Evolutionary conservation across 768 basidiomycete species (phyloP).

Genomic region (Cyclocybe aegerita): DNA sequence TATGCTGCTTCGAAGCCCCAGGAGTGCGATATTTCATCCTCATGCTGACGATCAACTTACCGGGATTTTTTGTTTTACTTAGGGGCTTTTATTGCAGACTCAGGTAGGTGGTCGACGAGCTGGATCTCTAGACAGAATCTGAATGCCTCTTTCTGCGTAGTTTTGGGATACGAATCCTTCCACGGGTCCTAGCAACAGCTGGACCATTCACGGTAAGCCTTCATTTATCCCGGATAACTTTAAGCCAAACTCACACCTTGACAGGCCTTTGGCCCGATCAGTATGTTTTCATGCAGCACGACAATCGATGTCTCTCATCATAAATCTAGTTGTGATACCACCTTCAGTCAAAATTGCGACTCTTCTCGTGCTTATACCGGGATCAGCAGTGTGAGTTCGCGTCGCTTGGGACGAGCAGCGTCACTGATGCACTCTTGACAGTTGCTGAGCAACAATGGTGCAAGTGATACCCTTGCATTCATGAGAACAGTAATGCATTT

Average conservation of each 20-base stretch:
- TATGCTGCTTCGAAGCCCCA: constrained; percentile 68
- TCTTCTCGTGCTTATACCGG: constrained; percentile 34
- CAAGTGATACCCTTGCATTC: constrained; percentile 54
- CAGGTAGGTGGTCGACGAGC: constrained; percentile 24
- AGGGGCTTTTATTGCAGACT: constrained; percentile 62
- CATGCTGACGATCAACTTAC: neutral
- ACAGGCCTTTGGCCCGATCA: constrained; percentile 68
- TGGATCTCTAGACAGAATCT: neutral
- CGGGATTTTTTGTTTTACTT: constrained; percentile 1
- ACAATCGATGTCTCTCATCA: neutral
- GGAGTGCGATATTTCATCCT: constrained; percentile 41
- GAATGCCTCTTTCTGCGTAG: constrained; percentile 25
- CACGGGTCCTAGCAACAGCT: constrained; percentile 63
- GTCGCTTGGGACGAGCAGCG: constrained; percentile 15
- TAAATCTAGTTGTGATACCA: constrained; percentile 49
- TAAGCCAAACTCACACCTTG: neutral
- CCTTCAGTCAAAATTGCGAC: constrained; percentile 35
- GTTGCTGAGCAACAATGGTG: constrained; percentile 60
- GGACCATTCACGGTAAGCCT: constrained; percentile 72
- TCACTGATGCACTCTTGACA: constrained; percentile 18
- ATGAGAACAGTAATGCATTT: constrained; percentile 44
- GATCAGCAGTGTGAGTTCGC: constrained; percentile 25
- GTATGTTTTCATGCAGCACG: constrained; percentile 29
- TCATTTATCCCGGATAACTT: neutral
- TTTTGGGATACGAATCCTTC: constrained; percentile 73